Conservation (phyloP, 1,139 yeast genomes). For the Diutina rugosa region DNA sequence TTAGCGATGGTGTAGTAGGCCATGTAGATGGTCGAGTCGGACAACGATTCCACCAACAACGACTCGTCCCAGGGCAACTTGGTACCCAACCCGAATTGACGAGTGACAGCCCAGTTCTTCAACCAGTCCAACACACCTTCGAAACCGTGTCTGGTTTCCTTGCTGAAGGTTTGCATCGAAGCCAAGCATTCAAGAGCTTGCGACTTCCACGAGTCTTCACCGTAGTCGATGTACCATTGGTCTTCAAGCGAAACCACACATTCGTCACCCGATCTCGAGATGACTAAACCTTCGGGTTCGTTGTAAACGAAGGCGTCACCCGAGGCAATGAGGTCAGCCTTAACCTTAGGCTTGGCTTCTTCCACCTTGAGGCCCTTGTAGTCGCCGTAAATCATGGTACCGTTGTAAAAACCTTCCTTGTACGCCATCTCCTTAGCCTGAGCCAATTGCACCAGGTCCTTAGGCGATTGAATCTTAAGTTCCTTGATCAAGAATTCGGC, state of each 20-base stretch:
- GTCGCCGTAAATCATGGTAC: slow-evolving; percentile 67
- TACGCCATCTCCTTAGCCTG: slow-evolving; percentile 90
- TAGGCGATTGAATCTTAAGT: slow-evolving; percentile 87
- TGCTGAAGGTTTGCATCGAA: slow-evolving; percentile 64
- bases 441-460: slow-evolving; percentile 77
- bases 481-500: slow-evolving; percentile 81
- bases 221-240: slow-evolving; percentile 97
- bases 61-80: slow-evolving; percentile 95
- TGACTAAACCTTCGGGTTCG: slow-evolving; percentile 85
- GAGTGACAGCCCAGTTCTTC: slow-evolving; percentile 96
- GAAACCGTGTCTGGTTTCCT: slow-evolving; percentile 84
- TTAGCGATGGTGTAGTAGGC: slow-evolving; percentile 89
- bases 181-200: slow-evolving; percentile 73
- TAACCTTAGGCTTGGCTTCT: slow-evolving; percentile 78
- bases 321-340: slow-evolving; percentile 62
- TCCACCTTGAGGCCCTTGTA: slow-evolving; percentile 87
- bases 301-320: slow-evolving; percentile 82
- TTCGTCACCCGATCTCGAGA: slow-evolving; percentile 93
- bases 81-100: slow-evolving; percentile 95
- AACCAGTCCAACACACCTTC: slow-evolving; percentile 95
- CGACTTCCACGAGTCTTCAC: slow-evolving; percentile 88
- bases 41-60: slow-evolving; percentile 85
- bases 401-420: slow-evolving; percentile 94
- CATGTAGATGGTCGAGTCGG: slow-evolving; percentile 95
- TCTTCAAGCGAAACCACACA: slow-evolving; percentile 96